Percentiles rank a stretch among this genome's conserved stretches.
phyloP scores from a whole-genome alignment of 148 eudicot genomes.

The Silene uniflora region DNA sequence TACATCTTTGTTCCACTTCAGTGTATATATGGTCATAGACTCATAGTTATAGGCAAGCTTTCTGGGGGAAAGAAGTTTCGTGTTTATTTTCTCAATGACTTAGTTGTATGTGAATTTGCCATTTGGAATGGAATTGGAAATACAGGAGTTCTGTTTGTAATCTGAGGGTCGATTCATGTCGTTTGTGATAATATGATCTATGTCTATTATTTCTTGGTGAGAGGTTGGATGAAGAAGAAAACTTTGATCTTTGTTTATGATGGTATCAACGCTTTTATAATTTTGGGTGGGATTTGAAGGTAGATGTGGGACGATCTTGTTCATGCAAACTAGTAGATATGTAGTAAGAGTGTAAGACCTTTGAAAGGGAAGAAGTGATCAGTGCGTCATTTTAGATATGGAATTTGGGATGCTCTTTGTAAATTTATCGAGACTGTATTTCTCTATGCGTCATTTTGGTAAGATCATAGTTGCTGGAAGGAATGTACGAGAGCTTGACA shows the following conservation, averaged over 20 bases:
- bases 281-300: neutral
- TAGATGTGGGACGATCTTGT: neutral
- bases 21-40: neutral
- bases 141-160: neutral
- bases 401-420: no score
- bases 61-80: no score
- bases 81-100: neutral
- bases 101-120: neutral
- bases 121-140: neutral
- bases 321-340: no score
- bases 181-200: neutral
- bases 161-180: neutral
- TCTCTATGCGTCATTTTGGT: no score
- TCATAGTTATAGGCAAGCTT: neutral
- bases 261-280: neutral
- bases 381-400: no score
- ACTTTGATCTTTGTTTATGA: neutral
- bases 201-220: neutral
- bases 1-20: neutral
- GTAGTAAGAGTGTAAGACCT: no score
- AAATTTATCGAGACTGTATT: neutral
- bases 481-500: neutral
- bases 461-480: neutral
- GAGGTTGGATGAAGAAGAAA: neutral
- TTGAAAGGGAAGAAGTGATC: no score